Percentiles rank a stretch among this genome's conserved stretches.
These are phyloP conservation scores for Biancaea sappan DNA, from an alignment of 306 rosid species.

Conservation along the genomic window DNA sequence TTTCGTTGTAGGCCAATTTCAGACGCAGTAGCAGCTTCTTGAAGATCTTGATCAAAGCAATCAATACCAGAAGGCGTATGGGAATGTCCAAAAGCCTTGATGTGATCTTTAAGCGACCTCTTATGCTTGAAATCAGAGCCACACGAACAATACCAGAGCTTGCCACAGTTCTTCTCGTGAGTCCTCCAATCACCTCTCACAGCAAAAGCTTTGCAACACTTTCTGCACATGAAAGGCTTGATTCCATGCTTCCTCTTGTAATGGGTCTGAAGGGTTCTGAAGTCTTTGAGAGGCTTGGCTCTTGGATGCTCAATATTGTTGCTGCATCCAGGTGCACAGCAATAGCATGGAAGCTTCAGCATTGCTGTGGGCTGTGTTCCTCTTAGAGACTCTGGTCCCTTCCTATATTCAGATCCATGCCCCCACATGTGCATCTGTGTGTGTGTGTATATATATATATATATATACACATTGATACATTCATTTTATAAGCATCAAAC, in stretches of 20 bases:
- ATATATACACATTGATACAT: too few species aligned
- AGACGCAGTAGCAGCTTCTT: conserved; percentile 54
- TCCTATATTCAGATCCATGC: conserved; percentile 93
- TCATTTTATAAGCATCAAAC: too few species aligned
- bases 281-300: conserved; percentile 84
- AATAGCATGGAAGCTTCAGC: conserved; percentile 93
- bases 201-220: conserved; percentile 91
- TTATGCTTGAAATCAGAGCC: conserved; percentile 96
- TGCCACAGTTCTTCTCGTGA: conserved; percentile 95
- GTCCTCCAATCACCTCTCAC: conserved; percentile 98
- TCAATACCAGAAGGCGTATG: conserved; percentile 75
- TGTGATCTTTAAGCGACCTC: conserved; percentile 87
- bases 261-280: conserved; percentile 94
- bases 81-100: conserved; percentile 85
- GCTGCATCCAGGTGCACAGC: conserved; percentile 82
- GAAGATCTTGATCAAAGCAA: conserved; percentile 67
- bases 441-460: too few species aligned
- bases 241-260: conserved; percentile 94
- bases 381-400: conserved; percentile 86
- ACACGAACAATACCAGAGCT: conserved; percentile 93
- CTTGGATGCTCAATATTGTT: conserved; percentile 96
- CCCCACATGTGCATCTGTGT: conserved; percentile 98
- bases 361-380: conserved; percentile 95
- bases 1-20: conserved; percentile 70
- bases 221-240: conserved; percentile 85